These are phyloP conservation scores for Alternaria sp. DNA, from an alignment of 2,329 filamentous ascomycete species.

Conservation along the genomic window DNA sequence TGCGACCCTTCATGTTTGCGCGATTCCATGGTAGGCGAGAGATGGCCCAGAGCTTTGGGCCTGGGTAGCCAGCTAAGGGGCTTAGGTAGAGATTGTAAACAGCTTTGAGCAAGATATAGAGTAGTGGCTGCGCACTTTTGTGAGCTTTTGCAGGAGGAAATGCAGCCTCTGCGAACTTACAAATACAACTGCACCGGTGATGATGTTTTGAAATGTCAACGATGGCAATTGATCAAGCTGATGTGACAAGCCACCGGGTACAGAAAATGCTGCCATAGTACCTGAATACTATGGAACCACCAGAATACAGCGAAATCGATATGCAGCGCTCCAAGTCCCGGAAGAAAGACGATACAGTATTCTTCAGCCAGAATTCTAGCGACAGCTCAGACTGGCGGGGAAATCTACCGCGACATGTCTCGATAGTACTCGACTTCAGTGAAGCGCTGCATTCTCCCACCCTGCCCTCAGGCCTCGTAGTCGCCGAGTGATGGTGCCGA, in stretches of 20 bases:
- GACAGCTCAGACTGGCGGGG: not conserved
- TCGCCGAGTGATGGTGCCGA: not conserved
- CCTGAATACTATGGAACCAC: not conserved
- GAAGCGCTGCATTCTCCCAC: not conserved
- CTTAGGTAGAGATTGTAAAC: conserved; percentile 14
- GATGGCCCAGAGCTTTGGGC: conserved; percentile 16
- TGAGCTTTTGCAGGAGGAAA: not conserved
- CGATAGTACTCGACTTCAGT: not conserved
- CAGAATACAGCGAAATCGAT: not conserved
- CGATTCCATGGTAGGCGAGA: conserved; percentile 16
- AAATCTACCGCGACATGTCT: not conserved
- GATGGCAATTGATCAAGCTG: not conserved
- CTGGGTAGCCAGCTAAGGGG: conserved; percentile 18
- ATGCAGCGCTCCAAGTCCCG: not conserved
- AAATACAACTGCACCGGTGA: not conserved
- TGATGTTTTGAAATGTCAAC: not conserved
- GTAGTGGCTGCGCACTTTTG: not conserved
- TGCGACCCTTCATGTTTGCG: conserved; percentile 8
- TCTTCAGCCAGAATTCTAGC: not conserved
- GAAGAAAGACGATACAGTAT: not conserved
- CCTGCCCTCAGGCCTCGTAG: not conserved
- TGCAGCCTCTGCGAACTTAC: not conserved
- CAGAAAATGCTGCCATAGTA: conserved; percentile 3
- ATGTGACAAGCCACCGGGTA: not conserved
- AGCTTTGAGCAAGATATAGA: not conserved